A percentile compares a stretch with the other conserved stretches of the same genome.
Evolutionary conservation across 2,329 filamentous ascomycete species (phyloP).

Genomic region (Penicillium aurantiogriseum): DNA sequence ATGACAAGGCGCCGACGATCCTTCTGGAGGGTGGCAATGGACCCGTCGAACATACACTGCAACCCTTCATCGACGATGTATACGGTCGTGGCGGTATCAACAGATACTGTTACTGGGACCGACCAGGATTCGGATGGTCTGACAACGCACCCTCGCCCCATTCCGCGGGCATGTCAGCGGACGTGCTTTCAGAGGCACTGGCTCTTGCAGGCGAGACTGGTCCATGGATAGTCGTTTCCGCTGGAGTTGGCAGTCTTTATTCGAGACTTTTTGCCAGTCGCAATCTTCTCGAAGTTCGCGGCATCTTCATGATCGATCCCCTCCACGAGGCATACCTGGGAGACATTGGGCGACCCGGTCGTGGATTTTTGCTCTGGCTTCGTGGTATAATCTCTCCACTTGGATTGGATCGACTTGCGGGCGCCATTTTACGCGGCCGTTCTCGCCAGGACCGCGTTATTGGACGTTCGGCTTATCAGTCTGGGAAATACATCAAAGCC

Average conservation of each 20-base stretch:
- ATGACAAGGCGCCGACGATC: constrained; percentile 68
- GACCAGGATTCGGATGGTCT: constrained; percentile 82
- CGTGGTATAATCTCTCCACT: constrained; percentile 83
- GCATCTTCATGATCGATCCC: constrained; percentile 81
- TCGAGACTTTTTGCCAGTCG: constrained; percentile 87
- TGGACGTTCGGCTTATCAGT: constrained; percentile 74
- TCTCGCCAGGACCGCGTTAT: constrained; percentile 80
- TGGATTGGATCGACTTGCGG: constrained; percentile 75
- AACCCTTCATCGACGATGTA: constrained; percentile 73
- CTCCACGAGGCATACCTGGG: constrained; percentile 81
- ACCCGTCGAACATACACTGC: constrained; percentile 74
- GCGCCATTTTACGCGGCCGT: constrained; percentile 78
- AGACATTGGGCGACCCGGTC: constrained; percentile 62
- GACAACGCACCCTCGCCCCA: constrained; percentile 93
- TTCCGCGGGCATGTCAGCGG: constrained; percentile 87
- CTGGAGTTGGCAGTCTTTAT: constrained; percentile 84
- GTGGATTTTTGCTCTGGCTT: constrained; percentile 83
- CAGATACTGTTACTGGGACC: constrained; percentile 93
- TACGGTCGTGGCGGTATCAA: constrained; percentile 76
- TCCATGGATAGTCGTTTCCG: constrained; percentile 83
- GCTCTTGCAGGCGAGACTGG: constrained; percentile 76
- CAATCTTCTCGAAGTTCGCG: constrained; percentile 70
- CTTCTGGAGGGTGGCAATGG: constrained; percentile 80
- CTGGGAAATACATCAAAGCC: constrained; percentile 80
- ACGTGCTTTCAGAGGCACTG: constrained; percentile 83